Conservation (phyloP, 2,329 filamentous ascomycete genomes). For the Fusarium falciforme region DNA sequence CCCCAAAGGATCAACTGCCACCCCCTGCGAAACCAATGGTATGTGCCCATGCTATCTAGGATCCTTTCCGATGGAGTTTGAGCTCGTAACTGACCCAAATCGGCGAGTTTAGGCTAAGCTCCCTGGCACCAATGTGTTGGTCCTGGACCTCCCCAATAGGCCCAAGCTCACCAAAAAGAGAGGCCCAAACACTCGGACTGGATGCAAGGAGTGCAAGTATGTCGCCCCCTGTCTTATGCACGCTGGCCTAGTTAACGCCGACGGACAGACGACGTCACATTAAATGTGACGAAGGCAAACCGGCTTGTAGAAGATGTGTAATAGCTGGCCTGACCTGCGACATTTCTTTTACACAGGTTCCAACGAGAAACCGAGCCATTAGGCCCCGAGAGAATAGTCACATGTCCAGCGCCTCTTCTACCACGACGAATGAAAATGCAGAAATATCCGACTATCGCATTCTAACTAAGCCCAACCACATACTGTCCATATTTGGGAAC, state of each 20-base stretch:
- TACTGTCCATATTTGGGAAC: slow-evolving; percentile 30
- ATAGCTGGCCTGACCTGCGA: slow-evolving; percentile 22
- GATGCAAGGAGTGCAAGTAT: slow-evolving; percentile 40
- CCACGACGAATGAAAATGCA: neutral
- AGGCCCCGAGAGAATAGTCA: neutral
- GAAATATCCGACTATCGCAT: slow-evolving; percentile 24
- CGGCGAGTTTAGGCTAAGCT: slow-evolving; percentile 7
- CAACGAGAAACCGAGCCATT: neutral
- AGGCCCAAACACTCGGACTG: slow-evolving; percentile 34
- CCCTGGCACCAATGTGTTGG: slow-evolving; percentile 24
- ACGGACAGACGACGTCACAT: slow-evolving; percentile 35
- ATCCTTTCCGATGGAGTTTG: neutral
- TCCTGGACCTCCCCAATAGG: slow-evolving; percentile 16
- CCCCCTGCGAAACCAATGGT: neutral
- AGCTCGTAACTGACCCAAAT: neutral
- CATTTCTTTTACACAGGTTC: slow-evolving; percentile 14
- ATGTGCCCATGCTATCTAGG: neutral
- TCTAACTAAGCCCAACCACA: slow-evolving; percentile 20
- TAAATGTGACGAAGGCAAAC: slow-evolving; percentile 40
- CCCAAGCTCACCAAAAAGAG: slow-evolving; percentile 22
- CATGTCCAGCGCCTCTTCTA: neutral
- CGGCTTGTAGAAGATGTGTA: slow-evolving; percentile 31
- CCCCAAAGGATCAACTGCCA: neutral
- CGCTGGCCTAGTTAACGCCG: neutral
- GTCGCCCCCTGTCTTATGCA: neutral